phyloP scores from a whole-genome alignment of 352 stramenopile genomes.

The Pythium chondricola region DNA sequence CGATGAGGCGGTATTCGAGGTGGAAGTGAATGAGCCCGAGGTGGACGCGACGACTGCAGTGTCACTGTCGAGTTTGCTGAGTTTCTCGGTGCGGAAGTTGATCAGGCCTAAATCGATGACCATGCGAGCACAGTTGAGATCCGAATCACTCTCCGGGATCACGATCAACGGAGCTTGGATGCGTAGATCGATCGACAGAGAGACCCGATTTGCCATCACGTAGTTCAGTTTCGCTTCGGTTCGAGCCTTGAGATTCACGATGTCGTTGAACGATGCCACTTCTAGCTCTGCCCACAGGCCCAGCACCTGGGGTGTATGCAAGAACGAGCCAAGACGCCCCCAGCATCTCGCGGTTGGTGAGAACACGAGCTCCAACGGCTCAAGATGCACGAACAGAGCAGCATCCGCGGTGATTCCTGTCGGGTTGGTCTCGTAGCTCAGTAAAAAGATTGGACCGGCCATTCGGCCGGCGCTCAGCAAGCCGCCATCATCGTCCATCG shows the following conservation, averaged over 20 bases:
- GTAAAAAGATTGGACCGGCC: constrained; percentile 66
- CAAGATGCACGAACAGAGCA: constrained; percentile 75
- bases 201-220: constrained; percentile 82
- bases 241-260: constrained; percentile 84
- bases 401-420: constrained; percentile 57
- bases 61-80: constrained; percentile 73
- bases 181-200: constrained; percentile 67
- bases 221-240: constrained; percentile 88
- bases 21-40: constrained; percentile 22
- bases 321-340: constrained; percentile 62
- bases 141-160: constrained; percentile 73
- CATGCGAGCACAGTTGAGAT: constrained; percentile 71
- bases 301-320: constrained; percentile 70
- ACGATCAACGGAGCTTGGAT: constrained; percentile 86
- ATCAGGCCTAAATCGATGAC: constrained; percentile 81
- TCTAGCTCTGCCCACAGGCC: constrained; percentile 84
- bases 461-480: constrained; percentile 58
- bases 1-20: constrained; percentile 23
- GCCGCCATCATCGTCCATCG: constrained; percentile 36
- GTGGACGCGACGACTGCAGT: constrained; percentile 25
- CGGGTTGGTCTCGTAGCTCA: constrained; percentile 82
- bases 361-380: constrained; percentile 82
- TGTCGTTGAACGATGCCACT: constrained; percentile 85
- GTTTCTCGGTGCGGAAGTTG: constrained; percentile 73
- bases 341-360: constrained; percentile 82